Base-by-base conservation (phyloP, 1,284 basidiomycete genomes). In the Neonothopanus nambi region DNA sequence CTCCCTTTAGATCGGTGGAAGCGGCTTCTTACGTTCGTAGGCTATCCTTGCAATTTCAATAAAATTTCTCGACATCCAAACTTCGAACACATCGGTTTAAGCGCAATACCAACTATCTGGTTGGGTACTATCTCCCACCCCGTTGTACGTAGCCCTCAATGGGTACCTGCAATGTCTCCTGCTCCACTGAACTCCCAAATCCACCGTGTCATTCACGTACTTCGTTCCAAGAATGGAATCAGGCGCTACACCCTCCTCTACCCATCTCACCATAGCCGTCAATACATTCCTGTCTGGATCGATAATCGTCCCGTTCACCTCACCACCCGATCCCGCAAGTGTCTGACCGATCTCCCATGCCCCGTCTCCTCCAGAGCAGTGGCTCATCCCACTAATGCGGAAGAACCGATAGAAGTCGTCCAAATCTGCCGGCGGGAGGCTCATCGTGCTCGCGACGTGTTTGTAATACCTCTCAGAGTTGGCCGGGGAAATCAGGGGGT, bases 391-490 rank as follows among this genome's bases (percentile, higher is more conserved):
- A 7, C 49, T 48, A 18, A 61, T 55, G 7, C 50, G 42, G 50
- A 60, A 60, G 50, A 60, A 51, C 2, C 57, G 55, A 28, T 58
- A 57, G 23, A 58, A 60, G 13, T 48, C 23, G 44, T 61, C 59
- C 11, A 59, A 37, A 4, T 37, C 18, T 1, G 48, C 36, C 2
- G 49, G 40, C 12, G 41, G 51, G 39, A 53, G 39, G 7, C 44
- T 43, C 48, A 63, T 58, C 7, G 59, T 58, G 6, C 37, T 15
- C 9, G 52, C 45, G 6, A 58, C 54, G 21, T 54, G 57, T 17
- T 52, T 36, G 30, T 62, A 62, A 20, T 59, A 45, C 21, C 57
- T 44, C 50, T 61, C 60, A 5, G 58, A 57, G 35, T 58, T 61
- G 20, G 51, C 52, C 1, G 62, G 59, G 2, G 57, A 20, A 33